These are phyloP conservation scores for Xylariaceae sp. DNA, from an alignment of 2,329 filamentous ascomycete genomes.

Conservation along the genomic window DNA sequence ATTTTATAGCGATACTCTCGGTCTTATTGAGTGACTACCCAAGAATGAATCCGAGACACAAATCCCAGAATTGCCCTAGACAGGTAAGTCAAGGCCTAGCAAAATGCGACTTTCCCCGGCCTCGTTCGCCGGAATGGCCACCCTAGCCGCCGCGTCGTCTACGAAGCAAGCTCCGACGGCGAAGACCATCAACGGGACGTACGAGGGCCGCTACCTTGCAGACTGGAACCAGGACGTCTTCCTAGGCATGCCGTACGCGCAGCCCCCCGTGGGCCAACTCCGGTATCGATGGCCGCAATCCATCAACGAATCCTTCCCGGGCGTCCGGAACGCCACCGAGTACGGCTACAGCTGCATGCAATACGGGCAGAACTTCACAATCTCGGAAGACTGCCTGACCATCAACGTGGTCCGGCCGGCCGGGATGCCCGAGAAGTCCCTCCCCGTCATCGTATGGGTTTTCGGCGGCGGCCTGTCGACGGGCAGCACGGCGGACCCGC, in stretches of 20 bases:
- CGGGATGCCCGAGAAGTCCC: conserved; percentile 29
- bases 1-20: too few relatives aligned
- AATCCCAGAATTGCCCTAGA: too few relatives aligned
- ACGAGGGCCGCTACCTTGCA: conserved; percentile 33
- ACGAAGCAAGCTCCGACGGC: conserved; percentile 14
- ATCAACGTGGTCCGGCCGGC: conserved; percentile 42
- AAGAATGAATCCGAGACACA: too few relatives aligned
- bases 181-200: conserved; percentile 34
- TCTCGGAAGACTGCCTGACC: conserved; percentile 48
- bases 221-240: conserved; percentile 40
- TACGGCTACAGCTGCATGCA: conserved; percentile 47
- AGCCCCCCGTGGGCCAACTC: conserved; percentile 36
- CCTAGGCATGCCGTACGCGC: conserved; percentile 39
- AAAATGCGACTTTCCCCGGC: not conserved
- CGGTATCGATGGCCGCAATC: conserved; percentile 38
- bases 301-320: conserved; percentile 39
- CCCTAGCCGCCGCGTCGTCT: not conserved
- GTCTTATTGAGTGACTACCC: too few relatives aligned
- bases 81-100: too few relatives aligned
- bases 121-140: not conserved
- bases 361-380: conserved; percentile 39
- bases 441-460: conserved; percentile 53
- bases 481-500: conserved; percentile 48
- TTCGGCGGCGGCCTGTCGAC: conserved; percentile 52
- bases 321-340: conserved; percentile 37